Evolutionary conservation across 345 rosid genomes (phyloP).

Genomic region (Syzygium jambos): DNA sequence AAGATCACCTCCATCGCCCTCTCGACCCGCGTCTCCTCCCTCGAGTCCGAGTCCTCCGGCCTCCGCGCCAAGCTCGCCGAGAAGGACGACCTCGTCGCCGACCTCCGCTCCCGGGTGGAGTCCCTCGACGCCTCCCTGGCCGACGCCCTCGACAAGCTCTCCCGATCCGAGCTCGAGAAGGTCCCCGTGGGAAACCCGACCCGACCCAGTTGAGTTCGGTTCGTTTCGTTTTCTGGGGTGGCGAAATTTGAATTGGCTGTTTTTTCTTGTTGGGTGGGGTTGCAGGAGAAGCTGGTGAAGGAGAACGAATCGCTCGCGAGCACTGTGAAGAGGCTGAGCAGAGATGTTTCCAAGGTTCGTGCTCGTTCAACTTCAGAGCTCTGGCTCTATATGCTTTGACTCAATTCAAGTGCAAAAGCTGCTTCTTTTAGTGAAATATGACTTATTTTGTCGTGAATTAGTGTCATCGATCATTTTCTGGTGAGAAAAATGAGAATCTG

Average conservation of each 20-base stretch:
- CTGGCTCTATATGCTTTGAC: background rate
- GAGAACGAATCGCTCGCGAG: conserved; percentile 54
- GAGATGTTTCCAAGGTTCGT: conserved; percentile 87
- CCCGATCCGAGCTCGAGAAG: conserved; percentile 52
- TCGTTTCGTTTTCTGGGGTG: background rate
- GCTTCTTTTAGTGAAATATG: background rate
- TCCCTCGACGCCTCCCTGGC: conserved; percentile 67
- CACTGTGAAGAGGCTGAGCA: conserved; percentile 76
- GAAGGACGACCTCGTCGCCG: conserved; percentile 51
- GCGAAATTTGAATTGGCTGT: background rate
- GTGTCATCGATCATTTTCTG: background rate
- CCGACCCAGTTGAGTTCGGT: background rate
- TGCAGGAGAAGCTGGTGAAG: conserved; percentile 62
- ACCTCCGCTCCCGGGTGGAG: conserved; percentile 54
- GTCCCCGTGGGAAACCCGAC: conserved; percentile 8
- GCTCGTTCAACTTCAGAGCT: background rate
- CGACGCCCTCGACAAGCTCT: conserved; percentile 49
- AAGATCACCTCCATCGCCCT: conserved; percentile 95
- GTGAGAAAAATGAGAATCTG: background rate
- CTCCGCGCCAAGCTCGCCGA: conserved; percentile 47
- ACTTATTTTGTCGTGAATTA: background rate
- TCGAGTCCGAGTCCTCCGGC: conserved; percentile 67
- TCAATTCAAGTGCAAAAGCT: background rate
- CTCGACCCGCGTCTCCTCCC: conserved; percentile 72
- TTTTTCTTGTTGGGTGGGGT: background rate